A percentile compares a stretch with the other conserved stretches of the same genome.
These are phyloP conservation scores for Calonectria montana DNA, from an alignment of 2,329 filamentous ascomycete species.

Conservation along the genomic window DNA sequence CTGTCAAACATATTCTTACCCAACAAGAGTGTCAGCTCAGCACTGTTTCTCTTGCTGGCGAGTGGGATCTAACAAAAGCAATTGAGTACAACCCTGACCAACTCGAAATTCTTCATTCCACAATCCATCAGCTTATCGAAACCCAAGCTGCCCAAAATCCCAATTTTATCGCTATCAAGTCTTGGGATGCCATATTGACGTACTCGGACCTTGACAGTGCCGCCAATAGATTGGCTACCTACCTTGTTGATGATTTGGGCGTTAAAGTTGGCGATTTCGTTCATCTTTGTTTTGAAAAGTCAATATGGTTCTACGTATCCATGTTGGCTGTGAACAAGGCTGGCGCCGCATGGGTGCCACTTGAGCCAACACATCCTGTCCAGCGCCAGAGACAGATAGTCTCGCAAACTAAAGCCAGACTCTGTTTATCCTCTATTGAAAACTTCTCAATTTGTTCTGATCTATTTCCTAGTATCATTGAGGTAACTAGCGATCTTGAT, in stretches of 20 bases:
- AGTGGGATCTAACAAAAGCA: background rate
- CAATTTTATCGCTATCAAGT: background rate
- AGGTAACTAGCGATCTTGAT: background rate
- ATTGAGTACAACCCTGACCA: background rate
- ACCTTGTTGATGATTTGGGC: conserved; percentile 16
- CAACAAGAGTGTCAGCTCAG: background rate
- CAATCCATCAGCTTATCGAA: conserved; percentile 35
- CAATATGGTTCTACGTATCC: conserved; percentile 32
- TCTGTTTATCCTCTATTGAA: background rate
- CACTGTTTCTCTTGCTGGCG: background rate
- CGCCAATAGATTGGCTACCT: background rate
- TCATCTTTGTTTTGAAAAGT: conserved; percentile 27
- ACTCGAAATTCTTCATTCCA: background rate
- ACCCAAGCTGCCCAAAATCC: conserved; percentile 20
- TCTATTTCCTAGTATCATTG: background rate
- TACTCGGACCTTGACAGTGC: conserved; percentile 26
- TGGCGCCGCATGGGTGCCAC: conserved; percentile 43
- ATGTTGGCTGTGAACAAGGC: conserved; percentile 49
- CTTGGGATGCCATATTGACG: conserved; percentile 43
- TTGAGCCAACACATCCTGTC: conserved; percentile 53
- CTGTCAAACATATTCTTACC: background rate
- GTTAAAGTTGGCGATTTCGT: conserved; percentile 9
- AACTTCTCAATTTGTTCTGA: background rate
- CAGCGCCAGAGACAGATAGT: conserved; percentile 4
- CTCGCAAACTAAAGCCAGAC: background rate